Evolutionary conservation across 106 monocot genomes (phyloP).

Genomic region (Acorus calamus): DNA sequence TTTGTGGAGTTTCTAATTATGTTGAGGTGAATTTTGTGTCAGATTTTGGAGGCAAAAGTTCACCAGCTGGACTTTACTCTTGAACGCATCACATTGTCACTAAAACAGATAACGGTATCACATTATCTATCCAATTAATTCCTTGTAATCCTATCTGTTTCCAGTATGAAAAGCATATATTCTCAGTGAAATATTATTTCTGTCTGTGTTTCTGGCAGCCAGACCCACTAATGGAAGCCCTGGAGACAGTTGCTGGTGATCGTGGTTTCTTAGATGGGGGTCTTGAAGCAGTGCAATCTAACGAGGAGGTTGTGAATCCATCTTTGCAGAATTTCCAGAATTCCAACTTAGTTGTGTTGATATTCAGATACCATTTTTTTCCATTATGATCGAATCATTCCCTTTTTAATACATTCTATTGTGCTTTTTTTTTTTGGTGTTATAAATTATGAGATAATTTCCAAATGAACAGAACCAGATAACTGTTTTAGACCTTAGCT

Average conservation of each 20-base stretch:
- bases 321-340: too few relatives aligned
- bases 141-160: not conserved
- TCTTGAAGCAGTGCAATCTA: slow-evolving; percentile 45
- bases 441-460: too few relatives aligned
- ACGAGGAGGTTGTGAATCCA: slow-evolving; percentile 50
- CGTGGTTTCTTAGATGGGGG: slow-evolving; percentile 28
- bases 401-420: not conserved
- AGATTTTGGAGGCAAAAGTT: slow-evolving; percentile 90
- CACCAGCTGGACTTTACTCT: slow-evolving; percentile 72
- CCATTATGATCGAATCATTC: slow-evolving; percentile 1
- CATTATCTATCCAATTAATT: not conserved
- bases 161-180: not conserved
- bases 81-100: slow-evolving; percentile 68
- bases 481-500: too few relatives aligned
- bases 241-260: slow-evolving; percentile 76
- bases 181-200: not conserved
- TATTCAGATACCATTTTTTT: too few relatives aligned
- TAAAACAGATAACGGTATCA: slow-evolving; percentile 75
- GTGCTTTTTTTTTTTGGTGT: too few relatives aligned
- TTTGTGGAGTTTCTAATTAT: not conserved
- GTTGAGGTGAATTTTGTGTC: slow-evolving; percentile 7
- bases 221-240: slow-evolving; percentile 57
- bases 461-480: too few relatives aligned
- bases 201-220: slow-evolving; percentile 39
- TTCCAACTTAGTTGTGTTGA: too few relatives aligned